Evolutionary conservation across 257 asterid species (phyloP), one percentile per base, ranked within the genome.

Genomic region (Osmanthus fragrans): DNA sequence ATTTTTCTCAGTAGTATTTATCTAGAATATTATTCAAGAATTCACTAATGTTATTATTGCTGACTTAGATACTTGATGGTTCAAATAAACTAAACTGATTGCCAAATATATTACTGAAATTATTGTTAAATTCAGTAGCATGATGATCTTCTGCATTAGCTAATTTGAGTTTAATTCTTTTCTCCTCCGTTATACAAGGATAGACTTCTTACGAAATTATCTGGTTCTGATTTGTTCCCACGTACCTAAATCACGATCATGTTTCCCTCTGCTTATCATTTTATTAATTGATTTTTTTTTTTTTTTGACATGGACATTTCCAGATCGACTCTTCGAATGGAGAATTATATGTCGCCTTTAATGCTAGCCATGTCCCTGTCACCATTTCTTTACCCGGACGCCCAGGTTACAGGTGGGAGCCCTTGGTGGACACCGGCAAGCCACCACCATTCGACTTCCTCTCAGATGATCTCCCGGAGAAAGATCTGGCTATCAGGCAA

Each of bases 401-500:
- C 21, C 89, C 90, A 12, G 96, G 97, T 72, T 88, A 87, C 84
- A 79, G 84, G 81, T 96, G 99, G 99, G 89, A 85, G 82, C 97
- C 92, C 5, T 79, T 96, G 83, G 99, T 89, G 73, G 99, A 96
- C 82, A 93, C 99, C 0, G 92, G 88, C 81, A 96, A 96, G 88
- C 82, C 89, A 27, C 85, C 97, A 25, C 99, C 98, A 1, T 90
- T 82, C 12, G 99, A 96, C 85, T 92, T 90, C 78, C 87, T 96
- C 30, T 47, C 89, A 2, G 82, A 78, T 47, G 96, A 89, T 81
- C 58, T 90, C 34, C 85, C 85, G 0, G 86, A 80, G 71, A 82
- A 86, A 80, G 89, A 88, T 66, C 75, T 77, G 23, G 97, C 90
- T 5, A 71, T 82, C 29, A 70, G 76, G 70, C 98, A 93, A 82